These are phyloP conservation scores for Boletus barrowsii DNA, from an alignment of 768 basidiomycete species.

Conservation along the genomic window DNA sequence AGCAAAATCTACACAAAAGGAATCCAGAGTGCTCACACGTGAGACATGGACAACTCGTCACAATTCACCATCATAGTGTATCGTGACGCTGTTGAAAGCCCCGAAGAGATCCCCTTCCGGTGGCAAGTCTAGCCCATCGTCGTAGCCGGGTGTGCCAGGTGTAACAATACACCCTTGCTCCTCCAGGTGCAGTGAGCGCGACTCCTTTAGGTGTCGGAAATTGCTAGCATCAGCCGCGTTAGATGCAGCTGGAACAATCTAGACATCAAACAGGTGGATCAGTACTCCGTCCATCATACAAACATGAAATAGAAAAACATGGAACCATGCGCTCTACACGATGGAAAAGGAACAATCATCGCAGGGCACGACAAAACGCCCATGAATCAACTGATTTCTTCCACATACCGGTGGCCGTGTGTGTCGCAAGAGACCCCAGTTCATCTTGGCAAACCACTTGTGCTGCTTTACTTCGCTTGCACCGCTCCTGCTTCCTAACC, in stretches of 20 bases:
- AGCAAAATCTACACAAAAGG: constrained; percentile 5
- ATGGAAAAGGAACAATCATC: not conserved
- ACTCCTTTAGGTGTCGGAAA: constrained; percentile 89
- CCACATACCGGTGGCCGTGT: constrained; percentile 83
- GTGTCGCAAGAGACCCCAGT: constrained; percentile 94
- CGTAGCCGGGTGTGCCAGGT: constrained; percentile 40
- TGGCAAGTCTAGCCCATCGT: constrained; percentile 43
- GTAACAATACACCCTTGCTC: constrained; percentile 43
- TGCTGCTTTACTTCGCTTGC: constrained; percentile 99
- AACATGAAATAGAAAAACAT: constrained; percentile 7
- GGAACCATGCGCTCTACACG: constrained; percentile 9
- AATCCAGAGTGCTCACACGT: not conserved
- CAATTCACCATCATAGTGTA: constrained; percentile 76
- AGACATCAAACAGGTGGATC: constrained; percentile 24
- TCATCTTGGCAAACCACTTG: constrained; percentile 96
- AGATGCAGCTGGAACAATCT: constrained; percentile 78
- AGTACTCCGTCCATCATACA: constrained; percentile 20
- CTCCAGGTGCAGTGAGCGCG: constrained; percentile 87
- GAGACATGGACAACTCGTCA: constrained; percentile 11
- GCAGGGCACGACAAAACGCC: not conserved
- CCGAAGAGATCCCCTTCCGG: constrained; percentile 72
- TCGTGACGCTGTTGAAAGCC: constrained; percentile 86
- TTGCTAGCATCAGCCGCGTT: constrained; percentile 83
- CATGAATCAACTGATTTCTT: not conserved
- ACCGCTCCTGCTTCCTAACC: constrained; percentile 89